Base-by-base conservation (phyloP, 2,329 filamentous ascomycete genomes). In the Orbilia brochopaga region DNA sequence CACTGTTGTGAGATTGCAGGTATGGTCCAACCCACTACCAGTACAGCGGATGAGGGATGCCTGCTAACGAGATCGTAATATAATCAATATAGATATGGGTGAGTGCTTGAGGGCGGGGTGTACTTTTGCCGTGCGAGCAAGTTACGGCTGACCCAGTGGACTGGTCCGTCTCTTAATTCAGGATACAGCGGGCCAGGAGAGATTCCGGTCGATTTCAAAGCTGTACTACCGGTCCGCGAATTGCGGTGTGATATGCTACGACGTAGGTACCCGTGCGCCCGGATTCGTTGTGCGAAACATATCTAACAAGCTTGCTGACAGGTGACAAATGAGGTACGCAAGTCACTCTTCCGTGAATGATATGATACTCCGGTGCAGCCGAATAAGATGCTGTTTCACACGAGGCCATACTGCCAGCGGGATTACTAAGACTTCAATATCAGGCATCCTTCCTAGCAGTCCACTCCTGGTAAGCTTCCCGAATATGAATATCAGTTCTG, bases 201-300 rank as follows among this genome's bases (percentile, higher is more conserved):
- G 93, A 64, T 99, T 97, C 80, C 87, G 93, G 76, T 92, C 90
- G 73, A 97, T 99, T 77, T 95, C 91, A 8, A 89, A 92, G 64
- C 86, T 99, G 60, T 97, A 97, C 83, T 99, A 99, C 81, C 89
- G 93, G 78, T 92, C 69, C 21, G 69, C 69, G 42, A 62, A 73
- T 27, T 72, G 66, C 21, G 66, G 66, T 24, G 76, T 77, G 30
- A 75, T 77, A 40, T 77, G 76, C 48, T 77, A 77, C 52, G 76
- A 77, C 66, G 76, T 77, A 44, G 27, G 67, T 57, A 35, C 21
- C 8, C 19, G 17, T 6, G 27, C 8, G 4, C 17, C 30, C n/a
- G 13, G 3, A 15, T n/a, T 2, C 35, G n/a, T 23, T 48, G 21
- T 5, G 23, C 21, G 19, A 21, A 27, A 37, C 53, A 40, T n/a